Conservation (phyloP, 1,284 basidiomycete genomes). For the Pholiota adiposa region DNA sequence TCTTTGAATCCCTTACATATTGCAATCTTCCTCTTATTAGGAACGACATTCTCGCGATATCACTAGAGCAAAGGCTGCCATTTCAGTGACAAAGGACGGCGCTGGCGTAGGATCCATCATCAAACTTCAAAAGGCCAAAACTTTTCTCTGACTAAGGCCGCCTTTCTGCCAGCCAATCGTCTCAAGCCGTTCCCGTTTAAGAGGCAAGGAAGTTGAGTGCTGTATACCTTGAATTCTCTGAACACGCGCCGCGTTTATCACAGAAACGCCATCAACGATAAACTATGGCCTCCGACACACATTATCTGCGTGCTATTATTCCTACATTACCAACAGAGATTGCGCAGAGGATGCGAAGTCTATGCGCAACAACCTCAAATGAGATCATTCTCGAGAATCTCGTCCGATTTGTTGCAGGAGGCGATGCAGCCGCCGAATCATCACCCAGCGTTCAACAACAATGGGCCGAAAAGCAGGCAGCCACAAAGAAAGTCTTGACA, state of each 20-base stretch:
- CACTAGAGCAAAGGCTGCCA: too few species aligned
- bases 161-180: too few species aligned
- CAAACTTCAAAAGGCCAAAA: too few species aligned
- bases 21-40: too few species aligned
- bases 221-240: too few species aligned
- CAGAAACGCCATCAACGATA: background rate
- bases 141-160: too few species aligned
- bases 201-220: too few species aligned
- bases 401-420: slow-evolving; percentile 26
- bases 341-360: slow-evolving; percentile 20
- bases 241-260: background rate
- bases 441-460: slow-evolving; percentile 21
- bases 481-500: slow-evolving; percentile 16
- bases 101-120: too few species aligned
- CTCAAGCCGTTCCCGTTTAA: too few species aligned
- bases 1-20: too few species aligned
- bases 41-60: too few species aligned
- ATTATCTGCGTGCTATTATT: slow-evolving; percentile 25
- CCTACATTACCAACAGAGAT: slow-evolving; percentile 26
- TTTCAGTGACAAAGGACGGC: too few species aligned
- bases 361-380: slow-evolving; percentile 21
- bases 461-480: slow-evolving; percentile 27
- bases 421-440: slow-evolving; percentile 20
- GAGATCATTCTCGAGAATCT: slow-evolving; percentile 27
- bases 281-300: slow-evolving; percentile 21